Conservation (phyloP, 2,329 filamentous ascomycete species). For the Pochonia chlamydosporia region DNA sequence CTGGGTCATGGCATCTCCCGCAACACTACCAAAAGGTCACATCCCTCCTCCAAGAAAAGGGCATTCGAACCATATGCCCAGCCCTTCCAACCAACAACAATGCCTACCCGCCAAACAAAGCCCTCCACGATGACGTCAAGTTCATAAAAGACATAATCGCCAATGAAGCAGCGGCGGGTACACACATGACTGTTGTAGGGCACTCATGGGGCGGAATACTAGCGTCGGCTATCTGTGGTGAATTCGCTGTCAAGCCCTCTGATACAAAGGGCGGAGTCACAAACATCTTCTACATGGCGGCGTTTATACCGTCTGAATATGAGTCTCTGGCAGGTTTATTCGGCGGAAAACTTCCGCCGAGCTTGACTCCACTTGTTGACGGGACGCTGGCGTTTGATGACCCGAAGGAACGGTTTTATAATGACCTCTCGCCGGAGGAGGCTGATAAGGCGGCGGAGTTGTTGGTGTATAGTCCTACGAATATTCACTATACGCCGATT, state of each 20-base stretch:
- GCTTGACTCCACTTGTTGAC: not conserved
- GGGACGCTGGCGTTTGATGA: not conserved
- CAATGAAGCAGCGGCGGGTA: constrained; percentile 1
- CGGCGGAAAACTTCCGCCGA: constrained; percentile 4
- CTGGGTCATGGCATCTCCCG: constrained; percentile 14
- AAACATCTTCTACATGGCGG: constrained; percentile 1
- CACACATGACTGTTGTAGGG: constrained; percentile 2
- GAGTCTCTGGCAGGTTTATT: constrained; percentile 3
- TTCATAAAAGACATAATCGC: constrained; percentile 7
- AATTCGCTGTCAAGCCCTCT: constrained; percentile 1
- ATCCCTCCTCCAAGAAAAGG: constrained; percentile 6
- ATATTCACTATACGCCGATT: constrained; percentile 3
- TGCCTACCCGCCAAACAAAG: constrained; percentile 12
- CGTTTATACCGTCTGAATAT: constrained; percentile 1
- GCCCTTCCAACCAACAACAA: constrained; percentile 14
- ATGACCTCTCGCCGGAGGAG: constrained; percentile 1
- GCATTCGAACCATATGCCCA: constrained; percentile 11
- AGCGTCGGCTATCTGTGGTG: constrained; percentile 1
- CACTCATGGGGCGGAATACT: constrained; percentile 7
- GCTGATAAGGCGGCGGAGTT: not conserved
- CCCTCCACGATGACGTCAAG: constrained; percentile 11
- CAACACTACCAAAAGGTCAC: constrained; percentile 11
- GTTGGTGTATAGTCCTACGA: not conserved
- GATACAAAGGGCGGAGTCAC: constrained; percentile 1
- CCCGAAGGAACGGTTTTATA: constrained; percentile 2